These are phyloP conservation scores for Mucor mucedo DNA, from an alignment of 371 early-diverging fungal species.

Conservation along the genomic window DNA sequence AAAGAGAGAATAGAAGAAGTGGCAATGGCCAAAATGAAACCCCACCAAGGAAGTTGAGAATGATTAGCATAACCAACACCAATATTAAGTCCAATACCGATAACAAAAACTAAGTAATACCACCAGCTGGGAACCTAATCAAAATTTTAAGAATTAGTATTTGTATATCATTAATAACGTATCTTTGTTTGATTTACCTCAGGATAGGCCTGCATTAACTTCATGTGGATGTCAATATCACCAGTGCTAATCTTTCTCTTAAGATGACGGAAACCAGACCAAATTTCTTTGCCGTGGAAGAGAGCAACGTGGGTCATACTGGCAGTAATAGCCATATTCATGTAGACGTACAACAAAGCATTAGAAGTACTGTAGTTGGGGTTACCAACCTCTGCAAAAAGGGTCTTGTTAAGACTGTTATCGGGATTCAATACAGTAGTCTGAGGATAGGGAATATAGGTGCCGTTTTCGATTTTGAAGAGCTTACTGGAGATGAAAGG, in stretches of 20 bases:
- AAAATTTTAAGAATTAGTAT: background rate
- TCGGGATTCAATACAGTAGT: slow-evolving; percentile 39
- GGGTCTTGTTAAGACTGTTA: slow-evolving; percentile 43
- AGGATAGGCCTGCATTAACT: slow-evolving; percentile 5
- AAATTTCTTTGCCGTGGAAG: slow-evolving; percentile 46
- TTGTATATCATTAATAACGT: background rate
- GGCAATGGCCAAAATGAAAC: slow-evolving; percentile 69
- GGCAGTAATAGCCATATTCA: slow-evolving; percentile 56
- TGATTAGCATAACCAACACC: slow-evolving; percentile 59
- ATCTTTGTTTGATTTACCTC: background rate
- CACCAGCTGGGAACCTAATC: slow-evolving; percentile 71
- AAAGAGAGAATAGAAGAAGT: slow-evolving; percentile 48
- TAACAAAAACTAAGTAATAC: slow-evolving; percentile 67
- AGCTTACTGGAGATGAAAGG: slow-evolving; percentile 50
- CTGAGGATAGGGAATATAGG: slow-evolving; percentile 44
- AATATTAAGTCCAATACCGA: slow-evolving; percentile 66
- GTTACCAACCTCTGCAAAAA: slow-evolving; percentile 40
- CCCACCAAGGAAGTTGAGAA: slow-evolving; percentile 73
- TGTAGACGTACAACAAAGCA: slow-evolving; percentile 39
- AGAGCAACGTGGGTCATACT: slow-evolving; percentile 56
- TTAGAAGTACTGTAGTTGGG: slow-evolving; percentile 37
- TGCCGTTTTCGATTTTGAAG: slow-evolving; percentile 33
- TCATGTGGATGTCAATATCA: slow-evolving; percentile 8
- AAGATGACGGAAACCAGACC: background rate
- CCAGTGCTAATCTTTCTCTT: background rate